These are phyloP conservation scores for Solanum habrochaites DNA, from an alignment of 257 asterid species.

Conservation along the genomic window DNA sequence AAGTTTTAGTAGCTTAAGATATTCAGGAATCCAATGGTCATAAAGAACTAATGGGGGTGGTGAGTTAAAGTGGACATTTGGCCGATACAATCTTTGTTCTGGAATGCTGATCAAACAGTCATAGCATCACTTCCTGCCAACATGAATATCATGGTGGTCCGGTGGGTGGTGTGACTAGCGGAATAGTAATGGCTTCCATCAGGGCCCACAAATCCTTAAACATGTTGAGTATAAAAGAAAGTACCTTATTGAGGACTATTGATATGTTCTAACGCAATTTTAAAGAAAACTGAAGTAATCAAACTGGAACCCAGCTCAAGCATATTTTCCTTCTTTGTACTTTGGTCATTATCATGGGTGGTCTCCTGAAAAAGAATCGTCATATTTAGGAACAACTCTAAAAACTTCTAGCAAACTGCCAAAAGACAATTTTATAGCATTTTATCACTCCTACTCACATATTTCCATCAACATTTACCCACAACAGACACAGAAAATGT, in stretches of 20 bases:
- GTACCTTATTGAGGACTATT: not conserved
- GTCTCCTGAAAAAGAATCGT: slow-evolving; percentile 30
- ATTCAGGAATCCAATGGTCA: not conserved
- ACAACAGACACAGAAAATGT: slow-evolving; percentile 56
- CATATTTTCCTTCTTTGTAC: slow-evolving; percentile 20
- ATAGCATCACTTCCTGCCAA: slow-evolving; percentile 59
- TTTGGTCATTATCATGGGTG: slow-evolving; percentile 9
- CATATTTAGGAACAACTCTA: not conserved
- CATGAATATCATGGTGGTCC: slow-evolving; percentile 34
- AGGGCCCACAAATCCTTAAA: slow-evolving; percentile 11
- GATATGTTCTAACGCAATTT: not conserved
- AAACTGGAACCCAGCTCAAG: slow-evolving; percentile 16
- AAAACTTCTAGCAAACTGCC: not conserved
- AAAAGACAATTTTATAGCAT: not conserved
- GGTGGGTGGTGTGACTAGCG: too few species aligned
- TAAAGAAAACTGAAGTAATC: not conserved
- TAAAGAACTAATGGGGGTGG: not conserved
- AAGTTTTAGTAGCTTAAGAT: not conserved
- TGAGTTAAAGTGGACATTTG: slow-evolving; percentile 27
- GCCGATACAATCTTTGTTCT: slow-evolving; percentile 8
- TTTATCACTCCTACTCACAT: slow-evolving; percentile 25
- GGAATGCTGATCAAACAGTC: slow-evolving; percentile 21
- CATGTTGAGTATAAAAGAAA: not conserved
- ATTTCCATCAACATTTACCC: slow-evolving; percentile 71
- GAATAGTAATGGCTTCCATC: slow-evolving; percentile 23